A percentile compares a stretch with the other conserved stretches of the same genome.
Conservation (phyloP, 179 eudicot species). For the Silene vulgaris region DNA sequence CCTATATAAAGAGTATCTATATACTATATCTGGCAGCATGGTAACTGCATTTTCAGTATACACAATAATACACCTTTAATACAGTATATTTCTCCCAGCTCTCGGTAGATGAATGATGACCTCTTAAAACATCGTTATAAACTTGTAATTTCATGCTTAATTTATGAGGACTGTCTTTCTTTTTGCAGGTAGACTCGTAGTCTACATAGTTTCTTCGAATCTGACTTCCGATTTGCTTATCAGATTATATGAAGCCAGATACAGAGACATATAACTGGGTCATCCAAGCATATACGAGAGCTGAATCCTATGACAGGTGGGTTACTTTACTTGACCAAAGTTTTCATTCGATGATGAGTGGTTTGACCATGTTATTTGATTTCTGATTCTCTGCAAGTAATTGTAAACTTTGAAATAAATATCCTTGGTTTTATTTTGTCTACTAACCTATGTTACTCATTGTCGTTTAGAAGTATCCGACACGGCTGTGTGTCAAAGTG, state of each 20-base stretch:
- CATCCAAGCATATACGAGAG: conserved; percentile 97
- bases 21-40: neutral
- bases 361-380: neutral
- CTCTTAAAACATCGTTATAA: neutral
- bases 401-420: neutral
- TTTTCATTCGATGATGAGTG: conserved; percentile 3
- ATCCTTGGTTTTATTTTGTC: neutral
- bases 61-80: neutral
- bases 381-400: conserved; percentile 4
- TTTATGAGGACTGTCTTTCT: neutral
- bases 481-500: too few species aligned
- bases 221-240: conserved; percentile 35
- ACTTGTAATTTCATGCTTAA: neutral
- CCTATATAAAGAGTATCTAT: neutral
- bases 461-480: too few species aligned
- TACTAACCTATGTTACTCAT: too few species aligned
- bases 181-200: neutral
- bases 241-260: conserved; percentile 91
- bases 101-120: neutral
- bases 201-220: conserved; percentile 4
- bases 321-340: conserved; percentile 14
- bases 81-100: neutral
- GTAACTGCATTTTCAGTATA: neutral
- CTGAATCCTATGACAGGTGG: conserved; percentile 90
- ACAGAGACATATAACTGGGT: conserved; percentile 97